These are phyloP conservation scores for Entonaema liquescens DNA, from an alignment of 495 filamentous ascomycete species.

Conservation along the genomic window DNA sequence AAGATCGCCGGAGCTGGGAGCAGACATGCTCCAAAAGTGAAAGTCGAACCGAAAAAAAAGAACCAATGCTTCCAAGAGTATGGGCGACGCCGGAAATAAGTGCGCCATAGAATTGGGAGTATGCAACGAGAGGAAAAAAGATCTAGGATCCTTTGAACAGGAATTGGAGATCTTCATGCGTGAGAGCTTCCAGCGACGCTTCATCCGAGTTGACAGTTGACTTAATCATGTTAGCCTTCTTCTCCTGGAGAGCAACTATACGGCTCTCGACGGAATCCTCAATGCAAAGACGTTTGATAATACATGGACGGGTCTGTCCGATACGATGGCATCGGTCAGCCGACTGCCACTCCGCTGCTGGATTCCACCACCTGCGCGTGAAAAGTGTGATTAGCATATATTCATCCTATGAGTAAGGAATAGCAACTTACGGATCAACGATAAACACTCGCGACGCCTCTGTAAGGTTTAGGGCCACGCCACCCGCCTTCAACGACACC, in stretches of 20 bases:
- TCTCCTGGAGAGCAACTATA: constrained; percentile 94
- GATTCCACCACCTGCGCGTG: constrained; percentile 86
- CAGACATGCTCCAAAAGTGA: background rate
- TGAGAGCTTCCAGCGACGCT: constrained; percentile 85
- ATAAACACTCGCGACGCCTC: constrained; percentile 95
- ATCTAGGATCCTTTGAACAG: constrained; percentile 74
- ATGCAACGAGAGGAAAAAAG: background rate
- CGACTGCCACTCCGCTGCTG: constrained; percentile 95
- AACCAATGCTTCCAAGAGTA: background rate
- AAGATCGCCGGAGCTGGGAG: background rate
- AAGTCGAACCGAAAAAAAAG: background rate
- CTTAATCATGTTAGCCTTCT: constrained; percentile 95
- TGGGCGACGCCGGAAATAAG: background rate
- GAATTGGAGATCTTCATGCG: constrained; percentile 92
- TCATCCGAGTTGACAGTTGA: constrained; percentile 94
- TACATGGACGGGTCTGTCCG: constrained; percentile 89
- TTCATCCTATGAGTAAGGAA: constrained; percentile 16
- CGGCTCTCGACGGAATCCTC: constrained; percentile 95
- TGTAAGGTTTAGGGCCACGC: constrained; percentile 93
- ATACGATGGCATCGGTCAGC: constrained; percentile 98
- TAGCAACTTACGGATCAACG: constrained; percentile 80
- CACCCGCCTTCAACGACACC: constrained; percentile 93
- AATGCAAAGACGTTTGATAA: constrained; percentile 92
- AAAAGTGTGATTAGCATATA: constrained; percentile 36
- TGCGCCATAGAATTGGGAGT: background rate